Conservation (phyloP, 768 basidiomycete genomes). For the Xerocomus spinulosus region DNA sequence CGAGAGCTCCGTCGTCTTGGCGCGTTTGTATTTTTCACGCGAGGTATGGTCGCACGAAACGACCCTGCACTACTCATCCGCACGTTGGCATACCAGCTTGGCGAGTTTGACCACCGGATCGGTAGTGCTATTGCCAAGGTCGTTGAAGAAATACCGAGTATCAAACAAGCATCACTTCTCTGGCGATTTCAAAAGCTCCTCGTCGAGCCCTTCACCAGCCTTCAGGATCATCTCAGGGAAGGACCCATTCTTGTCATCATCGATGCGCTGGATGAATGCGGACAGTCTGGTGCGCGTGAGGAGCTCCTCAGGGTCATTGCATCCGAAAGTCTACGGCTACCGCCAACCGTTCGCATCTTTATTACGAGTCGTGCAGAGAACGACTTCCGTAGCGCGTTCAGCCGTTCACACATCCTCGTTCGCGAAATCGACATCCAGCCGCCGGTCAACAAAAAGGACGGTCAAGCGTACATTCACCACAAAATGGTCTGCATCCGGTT, state of each 20-base stretch:
- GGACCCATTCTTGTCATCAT: constrained; percentile 32
- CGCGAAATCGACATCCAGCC: constrained; percentile 28
- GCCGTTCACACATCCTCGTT: constrained; percentile 7
- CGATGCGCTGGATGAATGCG: constrained; percentile 35
- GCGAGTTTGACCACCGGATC: constrained; percentile 29
- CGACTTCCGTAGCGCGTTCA: constrained; percentile 21
- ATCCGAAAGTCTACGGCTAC: constrained; percentile 16
- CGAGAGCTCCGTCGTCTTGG: constrained; percentile 32
- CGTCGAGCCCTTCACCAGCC: constrained; percentile 26
- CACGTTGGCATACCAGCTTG: constrained; percentile 35
- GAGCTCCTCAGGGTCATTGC: constrained; percentile 29
- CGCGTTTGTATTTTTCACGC: constrained; percentile 35
- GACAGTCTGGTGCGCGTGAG: constrained; percentile 17
- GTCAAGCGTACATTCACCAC: constrained; percentile 24
- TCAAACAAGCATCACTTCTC: constrained; percentile 26
- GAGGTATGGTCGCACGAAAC: constrained; percentile 26
- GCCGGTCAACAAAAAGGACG: constrained; percentile 21
- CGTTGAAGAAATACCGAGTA: constrained; percentile 26
- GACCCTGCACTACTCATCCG: constrained; percentile 30
- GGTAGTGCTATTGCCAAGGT: constrained; percentile 22
- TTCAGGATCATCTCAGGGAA: constrained; percentile 14
- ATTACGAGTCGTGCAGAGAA: constrained; percentile 32
- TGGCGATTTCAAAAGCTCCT: constrained; percentile 33
- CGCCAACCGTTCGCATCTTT: constrained; percentile 28
- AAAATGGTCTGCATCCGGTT: constrained; percentile 22